Conservation (phyloP, 331 rosid species). For the Acacia concinna region DNA sequence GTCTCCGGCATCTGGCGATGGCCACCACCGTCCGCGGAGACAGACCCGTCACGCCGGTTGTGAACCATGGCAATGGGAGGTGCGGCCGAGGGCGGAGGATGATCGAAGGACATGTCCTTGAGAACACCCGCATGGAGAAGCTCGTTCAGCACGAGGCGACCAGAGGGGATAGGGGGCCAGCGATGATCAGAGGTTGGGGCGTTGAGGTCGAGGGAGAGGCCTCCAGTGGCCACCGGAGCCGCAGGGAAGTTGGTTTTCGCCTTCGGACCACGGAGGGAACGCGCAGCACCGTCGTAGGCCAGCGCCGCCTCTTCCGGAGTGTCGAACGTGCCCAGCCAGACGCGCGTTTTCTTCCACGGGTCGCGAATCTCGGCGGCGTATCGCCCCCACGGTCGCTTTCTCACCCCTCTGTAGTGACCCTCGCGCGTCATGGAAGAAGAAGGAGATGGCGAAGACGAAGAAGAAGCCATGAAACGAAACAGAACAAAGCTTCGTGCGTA, state of each 20-base stretch:
- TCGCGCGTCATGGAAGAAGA: slow-evolving; percentile 52
- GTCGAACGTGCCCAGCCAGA: slow-evolving; percentile 95
- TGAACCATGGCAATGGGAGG: not conserved
- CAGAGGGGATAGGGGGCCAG: slow-evolving; percentile 47
- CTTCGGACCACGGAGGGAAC: slow-evolving; percentile 87
- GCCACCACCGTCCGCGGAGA: not conserved
- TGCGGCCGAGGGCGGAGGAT: not conserved
- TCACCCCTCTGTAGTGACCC: slow-evolving; percentile 82
- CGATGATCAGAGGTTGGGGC: slow-evolving; percentile 40
- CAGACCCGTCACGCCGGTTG: not conserved
- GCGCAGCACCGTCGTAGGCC: slow-evolving; percentile 97
- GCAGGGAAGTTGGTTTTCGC: slow-evolving; percentile 90
- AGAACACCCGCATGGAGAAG: slow-evolving; percentile 60
- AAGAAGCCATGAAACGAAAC: slow-evolving; percentile 50
- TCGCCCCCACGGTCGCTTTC: slow-evolving; percentile 98
- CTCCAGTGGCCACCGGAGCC: slow-evolving; percentile 29
- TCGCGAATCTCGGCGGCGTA: slow-evolving; percentile 97
- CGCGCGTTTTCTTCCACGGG: slow-evolving; percentile 96
- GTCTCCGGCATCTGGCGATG: slow-evolving; percentile 22
- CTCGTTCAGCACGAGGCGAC: slow-evolving; percentile 56
- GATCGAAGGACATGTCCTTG: slow-evolving; percentile 29
- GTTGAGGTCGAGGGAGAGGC: slow-evolving; percentile 62
- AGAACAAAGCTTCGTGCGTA: not conserved
- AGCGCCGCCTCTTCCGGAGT: slow-evolving; percentile 94
- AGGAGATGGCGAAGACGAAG: slow-evolving; percentile 35